A percentile compares a stretch with the other conserved stretches of the same genome.
Conservation (phyloP, 352 stramenopile species). For the Phytophthora syringae region DNA sequence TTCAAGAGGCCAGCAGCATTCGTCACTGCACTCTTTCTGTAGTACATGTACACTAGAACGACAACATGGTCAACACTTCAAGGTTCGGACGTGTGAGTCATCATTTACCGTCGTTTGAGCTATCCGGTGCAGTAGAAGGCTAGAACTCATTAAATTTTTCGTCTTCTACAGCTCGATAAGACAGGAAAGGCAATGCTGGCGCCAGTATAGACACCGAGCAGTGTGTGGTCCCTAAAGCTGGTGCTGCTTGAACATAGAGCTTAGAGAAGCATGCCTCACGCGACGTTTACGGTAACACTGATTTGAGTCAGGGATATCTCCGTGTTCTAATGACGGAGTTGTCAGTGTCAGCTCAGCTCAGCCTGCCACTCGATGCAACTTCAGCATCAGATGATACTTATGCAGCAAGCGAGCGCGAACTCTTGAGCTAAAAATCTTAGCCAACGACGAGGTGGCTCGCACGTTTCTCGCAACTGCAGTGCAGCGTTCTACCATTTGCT, state of each 20-base stretch:
- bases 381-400: slow-evolving; percentile 24
- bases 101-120: neutral
- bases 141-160: too few species aligned
- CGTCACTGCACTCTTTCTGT: too few species aligned
- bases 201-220: slow-evolving; percentile 30
- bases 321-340: too few species aligned
- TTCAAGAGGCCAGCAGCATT: too few species aligned
- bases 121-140: neutral
- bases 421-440: too few species aligned
- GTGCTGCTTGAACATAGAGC: slow-evolving; percentile 5
- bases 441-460: slow-evolving; percentile 17
- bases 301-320: slow-evolving; percentile 26
- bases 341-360: too few species aligned
- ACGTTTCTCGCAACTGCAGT: slow-evolving; percentile 12
- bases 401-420: too few species aligned
- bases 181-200: slow-evolving; percentile 34
- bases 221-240: neutral
- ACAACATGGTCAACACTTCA: slow-evolving; percentile 2
- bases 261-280: neutral
- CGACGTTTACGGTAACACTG: slow-evolving; percentile 23
- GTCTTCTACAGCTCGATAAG: neutral
- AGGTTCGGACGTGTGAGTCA: slow-evolving; percentile 14
- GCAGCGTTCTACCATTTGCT: slow-evolving; percentile 27
- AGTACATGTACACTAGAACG: neutral
- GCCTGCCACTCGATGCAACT: slow-evolving; percentile 2